Base-by-base conservation (phyloP, 805 yeast genomes). In the Ogataea nitratoaversa region DNA sequence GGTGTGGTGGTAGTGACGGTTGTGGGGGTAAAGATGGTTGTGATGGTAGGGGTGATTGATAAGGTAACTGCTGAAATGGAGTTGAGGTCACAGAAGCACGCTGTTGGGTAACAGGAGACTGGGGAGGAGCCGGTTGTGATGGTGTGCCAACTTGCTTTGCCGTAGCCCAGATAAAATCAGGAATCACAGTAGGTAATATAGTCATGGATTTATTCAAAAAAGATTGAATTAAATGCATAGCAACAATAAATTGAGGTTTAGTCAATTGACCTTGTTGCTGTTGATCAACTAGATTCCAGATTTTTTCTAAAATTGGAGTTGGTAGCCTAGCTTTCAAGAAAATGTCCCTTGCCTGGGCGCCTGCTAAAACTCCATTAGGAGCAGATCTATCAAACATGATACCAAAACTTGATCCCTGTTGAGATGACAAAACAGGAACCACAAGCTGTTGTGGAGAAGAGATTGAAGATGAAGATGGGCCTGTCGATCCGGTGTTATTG, bases 221-320 rank as follows among this genome's bases (percentile, higher is more conserved):
- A 50, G 88, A 81, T 62, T 91, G 97, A 48, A 93, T 87, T 57
- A 93, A 72, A 63, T 86, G 95, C 99, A 93, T 91, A 7, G 98
- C 97, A 53, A 91, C 76, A 33, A 87, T 77, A 53, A 93, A 93
- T 58, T 87, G 90, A 13, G 80, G 72, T 56, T 80, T 76, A 41
- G 76, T 71, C 52, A 93, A 75, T 41, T 76, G 70, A 5, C 99
- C 99, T 2, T 75, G 64, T 50, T 80, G 80, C 39, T 75, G 74
- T 45, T 79, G 78, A 59, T 93, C 99, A 32, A 85, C 93, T 42
- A 91, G 69, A 39, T 75, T 75, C 99, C 99, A 93, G 43, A 93
- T 82, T 57, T 82, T 84, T 42, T 95, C 95, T 46, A 93, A 69
- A 2, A 79, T 73, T 19, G 76, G 75, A 27, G 82, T 83, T 20